Evolutionary conservation across 192 early-diverging fungal genomes (phyloP).

Genomic region (Helicostylum pulchrum): DNA sequence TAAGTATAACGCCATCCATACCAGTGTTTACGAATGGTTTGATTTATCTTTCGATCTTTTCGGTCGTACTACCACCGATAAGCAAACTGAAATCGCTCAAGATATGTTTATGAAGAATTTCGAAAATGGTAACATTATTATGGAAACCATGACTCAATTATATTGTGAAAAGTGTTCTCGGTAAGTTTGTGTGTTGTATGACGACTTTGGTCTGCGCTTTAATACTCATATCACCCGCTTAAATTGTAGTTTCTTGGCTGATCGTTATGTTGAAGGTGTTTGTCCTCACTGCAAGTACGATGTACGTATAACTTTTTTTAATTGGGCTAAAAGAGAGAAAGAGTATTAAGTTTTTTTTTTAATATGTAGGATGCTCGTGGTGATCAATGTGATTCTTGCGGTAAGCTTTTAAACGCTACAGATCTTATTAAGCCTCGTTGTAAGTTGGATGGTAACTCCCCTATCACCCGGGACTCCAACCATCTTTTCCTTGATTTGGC

Average conservation of each 20-base stretch:
- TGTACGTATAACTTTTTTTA: constrained; percentile 25
- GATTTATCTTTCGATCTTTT: constrained; percentile 91
- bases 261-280: constrained; percentile 95
- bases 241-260: constrained; percentile 79
- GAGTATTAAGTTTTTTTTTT: too few relatives aligned
- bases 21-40: constrained; percentile 93
- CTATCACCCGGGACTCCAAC: constrained; percentile 76
- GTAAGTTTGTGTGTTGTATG: constrained; percentile 27
- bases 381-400: constrained; percentile 98
- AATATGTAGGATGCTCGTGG: constrained; percentile 81
- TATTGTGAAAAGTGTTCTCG: constrained; percentile 85
- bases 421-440: constrained; percentile 94
- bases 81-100: constrained; percentile 93
- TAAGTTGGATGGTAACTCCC: constrained; percentile 83
- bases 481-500: constrained; percentile 91
- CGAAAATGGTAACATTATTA: constrained; percentile 65
- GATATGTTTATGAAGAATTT: constrained; percentile 78
- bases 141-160: constrained; percentile 82
- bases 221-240: neutral
- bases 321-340: too few relatives aligned
- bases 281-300: constrained; percentile 89
- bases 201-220: neutral
- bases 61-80: constrained; percentile 87
- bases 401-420: constrained; percentile 83
- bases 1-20: constrained; percentile 90